These are phyloP conservation scores for Cyclotella kingstonii DNA, from an alignment of 108 stramenopile species.

Conservation along the genomic window DNA sequence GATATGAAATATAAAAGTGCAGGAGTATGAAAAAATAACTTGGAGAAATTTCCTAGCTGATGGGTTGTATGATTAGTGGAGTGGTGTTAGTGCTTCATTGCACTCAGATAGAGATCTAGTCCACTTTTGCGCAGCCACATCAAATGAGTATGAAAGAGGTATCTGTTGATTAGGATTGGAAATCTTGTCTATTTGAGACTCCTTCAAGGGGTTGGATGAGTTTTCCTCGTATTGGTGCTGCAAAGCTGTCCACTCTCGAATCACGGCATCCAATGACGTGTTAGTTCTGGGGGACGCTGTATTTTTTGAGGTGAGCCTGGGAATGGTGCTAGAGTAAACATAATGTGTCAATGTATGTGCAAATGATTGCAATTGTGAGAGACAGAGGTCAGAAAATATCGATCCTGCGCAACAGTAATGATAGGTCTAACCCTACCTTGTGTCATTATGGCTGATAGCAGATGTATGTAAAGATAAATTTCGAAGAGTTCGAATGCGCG, in stretches of 20 bases:
- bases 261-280: conserved; percentile 46
- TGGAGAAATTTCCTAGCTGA: too few species aligned
- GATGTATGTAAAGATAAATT: conserved; percentile 30
- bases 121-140: conserved; percentile 26
- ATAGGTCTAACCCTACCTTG: too few species aligned
- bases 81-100: background rate
- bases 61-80: background rate
- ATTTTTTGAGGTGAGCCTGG: conserved; percentile 15
- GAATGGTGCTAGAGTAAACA: conserved; percentile 6
- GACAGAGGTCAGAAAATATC: background rate
- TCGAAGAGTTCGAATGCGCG: conserved; percentile 26
- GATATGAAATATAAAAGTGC: too few species aligned
- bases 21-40: too few species aligned
- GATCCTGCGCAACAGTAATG: background rate
- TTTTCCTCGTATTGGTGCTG: conserved; percentile 33
- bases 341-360: too few species aligned
- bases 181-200: conserved; percentile 23
- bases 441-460: too few species aligned
- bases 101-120: conserved; percentile 12
- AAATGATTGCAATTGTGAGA: too few species aligned
- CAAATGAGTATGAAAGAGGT: conserved; percentile 17
- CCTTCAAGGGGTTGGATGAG: conserved; percentile 30
- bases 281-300: conserved; percentile 9
- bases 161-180: conserved; percentile 23
- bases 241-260: conserved; percentile 43